These are phyloP conservation scores for Dysphania ambrosioides DNA, from an alignment of 148 eudicot species.

Conservation along the genomic window DNA sequence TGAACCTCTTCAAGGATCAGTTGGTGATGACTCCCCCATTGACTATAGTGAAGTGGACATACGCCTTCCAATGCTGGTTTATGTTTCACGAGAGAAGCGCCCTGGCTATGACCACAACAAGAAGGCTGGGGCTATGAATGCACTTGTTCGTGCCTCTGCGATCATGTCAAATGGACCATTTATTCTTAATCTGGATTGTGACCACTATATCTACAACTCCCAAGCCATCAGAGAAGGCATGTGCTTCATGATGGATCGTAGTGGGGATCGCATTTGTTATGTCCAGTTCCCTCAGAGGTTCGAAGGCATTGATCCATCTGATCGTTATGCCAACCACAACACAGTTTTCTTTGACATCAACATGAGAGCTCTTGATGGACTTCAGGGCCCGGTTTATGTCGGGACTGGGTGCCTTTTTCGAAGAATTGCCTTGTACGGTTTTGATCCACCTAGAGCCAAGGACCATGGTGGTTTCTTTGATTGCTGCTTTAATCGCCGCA, in stretches of 20 bases:
- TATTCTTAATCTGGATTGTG: constrained; percentile 88
- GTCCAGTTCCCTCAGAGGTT: constrained; percentile 94
- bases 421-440: constrained; percentile 76
- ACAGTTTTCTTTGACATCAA: constrained; percentile 92
- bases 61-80: constrained; percentile 86
- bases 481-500: constrained; percentile 50
- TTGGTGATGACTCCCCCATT: constrained; percentile 40
- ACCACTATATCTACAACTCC: constrained; percentile 90
- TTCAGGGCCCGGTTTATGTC: constrained; percentile 93
- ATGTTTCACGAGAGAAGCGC: constrained; percentile 93
- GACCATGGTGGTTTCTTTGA: constrained; percentile 52
- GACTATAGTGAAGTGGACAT: constrained; percentile 77
- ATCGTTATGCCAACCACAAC: constrained; percentile 94
- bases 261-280: constrained; percentile 87
- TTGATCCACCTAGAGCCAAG: constrained; percentile 83
- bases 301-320: constrained; percentile 95
- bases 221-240: constrained; percentile 87
- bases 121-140: constrained; percentile 98
- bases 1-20: constrained; percentile 55
- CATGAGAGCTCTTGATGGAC: constrained; percentile 93
- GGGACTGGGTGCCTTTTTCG: constrained; percentile 94
- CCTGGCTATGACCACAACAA: constrained; percentile 98
- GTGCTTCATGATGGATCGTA: constrained; percentile 99
- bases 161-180: constrained; percentile 95
- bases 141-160: constrained; percentile 93